Conservation (phyloP, 2,329 filamentous ascomycete genomes). For the Blastomyces gilchristii region DNA sequence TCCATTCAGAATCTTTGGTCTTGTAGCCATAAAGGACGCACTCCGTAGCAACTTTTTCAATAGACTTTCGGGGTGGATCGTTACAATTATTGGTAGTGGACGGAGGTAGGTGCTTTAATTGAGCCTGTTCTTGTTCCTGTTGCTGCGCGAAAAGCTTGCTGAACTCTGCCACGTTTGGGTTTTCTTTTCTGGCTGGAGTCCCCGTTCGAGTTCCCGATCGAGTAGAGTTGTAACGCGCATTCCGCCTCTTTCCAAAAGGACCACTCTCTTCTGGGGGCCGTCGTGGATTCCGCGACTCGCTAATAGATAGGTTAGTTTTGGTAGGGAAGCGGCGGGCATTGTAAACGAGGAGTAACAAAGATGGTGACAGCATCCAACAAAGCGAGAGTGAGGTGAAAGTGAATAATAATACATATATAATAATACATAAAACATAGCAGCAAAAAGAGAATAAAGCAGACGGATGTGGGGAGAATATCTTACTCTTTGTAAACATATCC, state of each 20-base stretch:
- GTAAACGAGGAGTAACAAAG: slow-evolving; percentile 5
- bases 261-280: slow-evolving; percentile 50
- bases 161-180: slow-evolving; percentile 42
- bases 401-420: not conserved
- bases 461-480: slow-evolving; percentile 21
- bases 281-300: slow-evolving; percentile 41
- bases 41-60: slow-evolving; percentile 55
- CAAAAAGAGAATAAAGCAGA: not conserved
- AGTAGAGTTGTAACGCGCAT: slow-evolving; percentile 34
- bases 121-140: slow-evolving; percentile 33
- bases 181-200: slow-evolving; percentile 49
- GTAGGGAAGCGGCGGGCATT: not conserved
- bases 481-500: slow-evolving; percentile 53
- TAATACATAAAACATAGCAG: not conserved
- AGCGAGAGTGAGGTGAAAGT: not conserved
- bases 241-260: slow-evolving; percentile 48
- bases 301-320: slow-evolving; percentile 16
- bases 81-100: slow-evolving; percentile 28
- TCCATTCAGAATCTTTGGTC: slow-evolving; percentile 60
- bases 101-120: slow-evolving; percentile 25
- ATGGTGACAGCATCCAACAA: not conserved
- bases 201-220: slow-evolving; percentile 48
- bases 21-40: slow-evolving; percentile 76
- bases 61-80: slow-evolving; percentile 30
- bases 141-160: slow-evolving; percentile 36